phyloP scores from a whole-genome alignment of 805 yeast genomes.

The Candida boidinii region DNA sequence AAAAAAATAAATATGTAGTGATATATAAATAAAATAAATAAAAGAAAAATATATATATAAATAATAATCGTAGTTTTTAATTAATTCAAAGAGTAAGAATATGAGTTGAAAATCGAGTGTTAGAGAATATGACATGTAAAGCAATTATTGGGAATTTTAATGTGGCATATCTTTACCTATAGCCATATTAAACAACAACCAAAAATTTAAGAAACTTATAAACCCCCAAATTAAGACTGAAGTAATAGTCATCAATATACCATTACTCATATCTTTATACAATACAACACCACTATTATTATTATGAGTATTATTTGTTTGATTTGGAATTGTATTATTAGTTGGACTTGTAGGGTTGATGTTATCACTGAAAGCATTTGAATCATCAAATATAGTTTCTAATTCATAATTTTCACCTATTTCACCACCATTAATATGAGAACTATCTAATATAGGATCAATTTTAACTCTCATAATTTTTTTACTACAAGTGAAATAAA shows the following conservation, averaged over 20 bases:
- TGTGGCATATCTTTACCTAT: slow-evolving; percentile 24
- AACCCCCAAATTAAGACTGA: slow-evolving; percentile 63
- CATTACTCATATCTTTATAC: slow-evolving; percentile 64
- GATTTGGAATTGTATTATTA: slow-evolving; percentile 15
- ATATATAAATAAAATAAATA: no score
- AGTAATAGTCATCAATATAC: slow-evolving; percentile 38
- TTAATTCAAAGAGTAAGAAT: no score
- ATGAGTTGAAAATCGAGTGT: no score
- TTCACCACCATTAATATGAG: slow-evolving; percentile 1
- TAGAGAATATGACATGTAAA: no score
- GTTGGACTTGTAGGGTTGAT: background rate
- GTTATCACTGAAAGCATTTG: slow-evolving; percentile 14
- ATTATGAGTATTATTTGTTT: background rate
- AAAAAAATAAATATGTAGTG: no score
- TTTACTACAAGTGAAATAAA: slow-evolving; percentile 68
- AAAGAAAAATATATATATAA: no score
- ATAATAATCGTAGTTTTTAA: no score
- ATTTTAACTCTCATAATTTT: slow-evolving; percentile 24
- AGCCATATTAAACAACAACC: slow-evolving; percentile 40
- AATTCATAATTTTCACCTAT: background rate
- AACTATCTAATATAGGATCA: slow-evolving; percentile 11
- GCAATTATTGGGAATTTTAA: no score
- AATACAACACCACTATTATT: slow-evolving; percentile 4
- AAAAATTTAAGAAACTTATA: slow-evolving; percentile 64
- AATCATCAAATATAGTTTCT: slow-evolving; percentile 15